Evolutionary conservation across 2,329 filamentous ascomycete genomes (phyloP).

Genomic region (Aspergillus fischeri): DNA sequence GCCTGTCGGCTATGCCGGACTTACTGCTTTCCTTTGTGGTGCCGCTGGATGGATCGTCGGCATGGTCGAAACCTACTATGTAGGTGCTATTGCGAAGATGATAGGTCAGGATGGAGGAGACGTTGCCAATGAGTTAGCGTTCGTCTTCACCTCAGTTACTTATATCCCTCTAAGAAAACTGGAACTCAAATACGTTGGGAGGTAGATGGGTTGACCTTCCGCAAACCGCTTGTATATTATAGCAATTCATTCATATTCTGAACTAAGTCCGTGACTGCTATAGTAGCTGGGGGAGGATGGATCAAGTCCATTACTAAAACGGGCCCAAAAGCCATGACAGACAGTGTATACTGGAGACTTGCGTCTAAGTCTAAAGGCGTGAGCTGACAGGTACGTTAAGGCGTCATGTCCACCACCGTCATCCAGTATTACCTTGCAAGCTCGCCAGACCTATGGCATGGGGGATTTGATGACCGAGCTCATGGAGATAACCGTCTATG

Average conservation of each 20-base stretch:
- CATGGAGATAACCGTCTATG: no score
- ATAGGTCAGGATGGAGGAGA: conserved; percentile 48
- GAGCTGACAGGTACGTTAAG: no score
- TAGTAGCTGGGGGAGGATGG: no score
- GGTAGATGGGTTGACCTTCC: conserved; percentile 19
- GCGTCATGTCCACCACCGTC: no score
- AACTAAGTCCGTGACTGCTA: no score
- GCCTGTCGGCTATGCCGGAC: conserved; percentile 44
- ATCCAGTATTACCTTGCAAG: no score
- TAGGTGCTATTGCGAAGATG: conserved; percentile 43
- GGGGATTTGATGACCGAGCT: no score
- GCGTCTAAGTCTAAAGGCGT: no score
- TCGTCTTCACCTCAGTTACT: conserved; percentile 46
- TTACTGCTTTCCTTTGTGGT: conserved; percentile 44
- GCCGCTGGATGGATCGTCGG: conserved; percentile 52
- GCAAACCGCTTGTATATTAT: not conserved
- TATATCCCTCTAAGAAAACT: conserved; percentile 48
- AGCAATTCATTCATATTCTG: not conserved
- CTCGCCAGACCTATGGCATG: no score
- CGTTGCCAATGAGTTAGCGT: conserved; percentile 51
- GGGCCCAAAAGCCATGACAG: no score
- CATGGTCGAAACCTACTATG: conserved; percentile 57
- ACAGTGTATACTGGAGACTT: no score
- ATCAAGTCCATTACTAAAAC: no score
- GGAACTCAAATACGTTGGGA: conserved; percentile 47